Base-by-base conservation (phyloP, 2,329 filamentous ascomycete genomes). In the Trichoderma sp. region DNA sequence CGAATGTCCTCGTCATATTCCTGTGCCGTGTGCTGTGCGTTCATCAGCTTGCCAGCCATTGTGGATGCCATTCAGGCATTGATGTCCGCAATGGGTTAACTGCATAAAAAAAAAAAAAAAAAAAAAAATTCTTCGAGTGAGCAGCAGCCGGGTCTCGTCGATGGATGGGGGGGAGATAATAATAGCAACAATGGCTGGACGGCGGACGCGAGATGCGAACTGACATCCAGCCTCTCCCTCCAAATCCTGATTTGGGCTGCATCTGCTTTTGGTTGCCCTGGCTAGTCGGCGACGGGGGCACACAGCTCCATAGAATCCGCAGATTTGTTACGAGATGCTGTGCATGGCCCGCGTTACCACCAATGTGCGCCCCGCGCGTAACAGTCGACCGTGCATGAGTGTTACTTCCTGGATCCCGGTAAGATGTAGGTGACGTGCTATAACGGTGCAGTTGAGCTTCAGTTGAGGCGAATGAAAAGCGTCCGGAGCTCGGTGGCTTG, bases 381-480 rank as follows among this genome's bases (percentile, higher is more conserved):
- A 61, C 22, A 34, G 50, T 22, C 29, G 27, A 61, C 39, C 61
- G 45, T 45, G 61, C 61, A 64, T 45, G 58, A 35, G 27, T 6
- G 45, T 22, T 59, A 59, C 54, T 35, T 45, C 64, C 64, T 59
- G 56, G 53, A 67, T 67, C 54, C 64, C 45, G 64, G 64, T 59
- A 67, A 67, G 42, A 35, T 39, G 53, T 52, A 52, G 53, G 64
- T 52, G 56, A 50, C 64, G 53, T 59, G 35, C 64, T 57, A 37
- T 59, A 48, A 67, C 50, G 29, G 48, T 22, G 35, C 34, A 42
- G 60, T 53, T 48, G 25, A 64, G 12, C 12, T 32, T 54, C 35
- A 42, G 7, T 42, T 42, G 42, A 17, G 39, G 39, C 15, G 27
- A 42, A 35, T 48, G 32, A 39, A 52, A 58, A n/a, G 42, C 19